Conservation (phyloP, 495 filamentous ascomycete species). For the Hypomontagnella submonticulosa region DNA sequence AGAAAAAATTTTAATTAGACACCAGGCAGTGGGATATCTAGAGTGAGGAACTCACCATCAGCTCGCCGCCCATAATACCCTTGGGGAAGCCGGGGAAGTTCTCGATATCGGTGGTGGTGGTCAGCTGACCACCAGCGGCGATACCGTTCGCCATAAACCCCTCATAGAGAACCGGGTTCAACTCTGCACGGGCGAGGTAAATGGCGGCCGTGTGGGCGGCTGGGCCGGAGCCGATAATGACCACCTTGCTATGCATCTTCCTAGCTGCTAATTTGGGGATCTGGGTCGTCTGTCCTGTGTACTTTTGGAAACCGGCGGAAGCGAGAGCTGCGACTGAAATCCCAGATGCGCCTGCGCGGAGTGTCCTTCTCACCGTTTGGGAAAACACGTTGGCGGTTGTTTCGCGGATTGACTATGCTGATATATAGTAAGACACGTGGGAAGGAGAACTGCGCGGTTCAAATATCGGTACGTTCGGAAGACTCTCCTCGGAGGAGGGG, state of each 20-base stretch:
- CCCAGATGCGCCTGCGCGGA: conserved; percentile 68
- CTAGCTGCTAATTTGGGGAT: conserved; percentile 58
- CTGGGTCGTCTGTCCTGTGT: conserved; percentile 68
- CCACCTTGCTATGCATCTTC: conserved; percentile 84
- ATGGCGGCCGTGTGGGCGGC: conserved; percentile 97
- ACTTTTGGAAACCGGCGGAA: conserved; percentile 71
- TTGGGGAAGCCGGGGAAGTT: conserved; percentile 96
- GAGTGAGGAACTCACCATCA: conserved; percentile 71
- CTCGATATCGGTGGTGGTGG: conserved; percentile 97
- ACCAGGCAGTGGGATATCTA: background rate
- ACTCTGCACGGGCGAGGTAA: conserved; percentile 92
- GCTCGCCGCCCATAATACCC: conserved; percentile 81
- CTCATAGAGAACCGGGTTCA: conserved; percentile 94
- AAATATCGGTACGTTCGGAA: conserved; percentile 32
- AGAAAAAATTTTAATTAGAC: conserved; percentile 16
- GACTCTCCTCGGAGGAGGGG: conserved; percentile 30
- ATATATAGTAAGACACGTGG: conserved; percentile 3
- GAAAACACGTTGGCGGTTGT: conserved; percentile 85
- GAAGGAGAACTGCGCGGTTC: conserved; percentile 15
- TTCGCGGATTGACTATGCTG: conserved; percentile 7
- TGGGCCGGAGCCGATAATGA: conserved; percentile 92
- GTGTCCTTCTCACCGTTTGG: conserved; percentile 68
- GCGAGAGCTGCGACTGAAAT: conserved; percentile 70
- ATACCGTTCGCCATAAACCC: conserved; percentile 98
- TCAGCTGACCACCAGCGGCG: conserved; percentile 94